These are phyloP conservation scores for Colletotrichum destructivum DNA, from an alignment of 2,329 filamentous ascomycete genomes.

Conservation along the genomic window DNA sequence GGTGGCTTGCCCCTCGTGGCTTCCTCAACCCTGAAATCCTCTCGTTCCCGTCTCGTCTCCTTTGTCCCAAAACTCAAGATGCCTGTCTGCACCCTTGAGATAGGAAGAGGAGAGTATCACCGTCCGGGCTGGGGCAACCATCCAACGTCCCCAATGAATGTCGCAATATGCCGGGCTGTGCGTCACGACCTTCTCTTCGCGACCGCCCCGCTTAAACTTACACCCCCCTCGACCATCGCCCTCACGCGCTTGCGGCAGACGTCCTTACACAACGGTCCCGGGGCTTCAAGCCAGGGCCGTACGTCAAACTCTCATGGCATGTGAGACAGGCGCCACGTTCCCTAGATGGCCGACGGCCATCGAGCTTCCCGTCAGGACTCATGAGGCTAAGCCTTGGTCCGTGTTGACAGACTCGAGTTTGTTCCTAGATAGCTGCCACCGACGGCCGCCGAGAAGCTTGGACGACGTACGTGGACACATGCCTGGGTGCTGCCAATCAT, in stretches of 20 bases:
- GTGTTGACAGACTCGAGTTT: background rate
- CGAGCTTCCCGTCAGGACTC: background rate
- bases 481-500: slow-evolving; percentile 13
- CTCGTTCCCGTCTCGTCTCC: background rate
- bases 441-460: background rate
- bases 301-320: slow-evolving; percentile 17
- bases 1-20: slow-evolving; percentile 29
- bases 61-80: background rate
- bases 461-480: slow-evolving; percentile 20
- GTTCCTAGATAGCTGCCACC: slow-evolving; percentile 27
- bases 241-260: slow-evolving; percentile 16
- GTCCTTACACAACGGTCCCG: slow-evolving; percentile 14
- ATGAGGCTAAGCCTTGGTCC: slow-evolving; percentile 7
- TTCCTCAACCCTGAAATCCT: background rate
- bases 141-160: slow-evolving; percentile 4
- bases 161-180: slow-evolving; percentile 12
- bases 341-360: slow-evolving; percentile 14
- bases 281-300: slow-evolving; percentile 25
- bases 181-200: slow-evolving; percentile 18
- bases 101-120: slow-evolving; percentile 14
- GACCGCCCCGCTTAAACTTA: slow-evolving; percentile 13
- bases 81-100: slow-evolving; percentile 4
- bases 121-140: background rate
- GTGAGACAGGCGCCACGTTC: slow-evolving; percentile 38
- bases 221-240: background rate